phyloP scores from a whole-genome alignment of 371 early-diverging fungal genomes.

The Vavraia culicis region DNA sequence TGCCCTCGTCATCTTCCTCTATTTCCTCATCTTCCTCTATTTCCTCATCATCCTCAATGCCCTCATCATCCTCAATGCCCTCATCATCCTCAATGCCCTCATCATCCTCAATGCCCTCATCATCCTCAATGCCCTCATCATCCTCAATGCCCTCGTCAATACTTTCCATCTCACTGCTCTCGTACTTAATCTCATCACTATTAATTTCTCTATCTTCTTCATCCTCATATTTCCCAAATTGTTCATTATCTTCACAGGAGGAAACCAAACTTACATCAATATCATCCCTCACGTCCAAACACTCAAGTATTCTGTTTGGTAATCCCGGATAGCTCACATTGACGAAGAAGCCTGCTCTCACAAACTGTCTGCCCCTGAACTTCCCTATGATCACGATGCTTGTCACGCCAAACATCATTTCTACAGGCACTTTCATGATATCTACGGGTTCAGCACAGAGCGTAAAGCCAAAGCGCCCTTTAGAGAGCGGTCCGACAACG shows the following conservation, averaged over 20 bases:
- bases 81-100: constrained; percentile 48
- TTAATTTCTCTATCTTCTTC: constrained; percentile 13
- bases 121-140: constrained; percentile 6
- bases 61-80: constrained; percentile 46
- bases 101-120: constrained; percentile 41
- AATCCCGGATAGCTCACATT: constrained; percentile 37
- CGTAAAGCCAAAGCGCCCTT: constrained; percentile 28
- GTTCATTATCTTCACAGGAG: constrained; percentile 5
- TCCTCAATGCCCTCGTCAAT: constrained; percentile 1
- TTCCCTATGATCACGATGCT: constrained; percentile 25
- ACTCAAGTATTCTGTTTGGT: constrained; percentile 4
- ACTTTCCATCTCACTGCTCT: constrained; percentile 38
- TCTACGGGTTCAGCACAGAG: constrained; percentile 21
- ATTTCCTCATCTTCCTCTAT: constrained; percentile 10
- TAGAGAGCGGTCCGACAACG: constrained; percentile 29
- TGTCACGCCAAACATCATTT: constrained; percentile 31
- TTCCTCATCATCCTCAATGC: constrained; percentile 42
- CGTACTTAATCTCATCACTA: constrained; percentile 9
- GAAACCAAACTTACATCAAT: not conserved
- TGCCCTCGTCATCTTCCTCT: not conserved
- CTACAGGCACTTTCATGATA: constrained; percentile 13
- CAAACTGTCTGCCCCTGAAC: constrained; percentile 23
- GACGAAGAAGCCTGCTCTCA: constrained; percentile 32
- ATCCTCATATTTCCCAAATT: not conserved
- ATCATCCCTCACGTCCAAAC: constrained; percentile 8